These are phyloP conservation scores for Mortierella sp. DNA, from an alignment of 371 early-diverging fungal genomes.

Conservation along the genomic window DNA sequence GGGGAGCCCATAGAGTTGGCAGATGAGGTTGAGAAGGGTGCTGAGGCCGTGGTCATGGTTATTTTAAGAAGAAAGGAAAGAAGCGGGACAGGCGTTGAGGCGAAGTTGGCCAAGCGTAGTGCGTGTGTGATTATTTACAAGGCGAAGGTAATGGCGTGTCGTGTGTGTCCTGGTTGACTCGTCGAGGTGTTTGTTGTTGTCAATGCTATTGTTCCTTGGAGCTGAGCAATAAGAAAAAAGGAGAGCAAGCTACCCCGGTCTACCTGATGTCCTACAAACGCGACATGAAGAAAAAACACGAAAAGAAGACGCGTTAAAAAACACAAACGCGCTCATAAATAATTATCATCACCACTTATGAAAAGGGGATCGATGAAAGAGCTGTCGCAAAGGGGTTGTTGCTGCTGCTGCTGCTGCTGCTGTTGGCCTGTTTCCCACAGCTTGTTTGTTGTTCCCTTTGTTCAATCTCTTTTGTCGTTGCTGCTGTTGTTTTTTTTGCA, in stretches of 20 bases:
- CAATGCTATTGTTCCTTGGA: neutral
- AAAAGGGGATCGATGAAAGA: neutral
- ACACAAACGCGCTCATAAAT: neutral
- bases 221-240: neutral
- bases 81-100: neutral
- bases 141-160: neutral
- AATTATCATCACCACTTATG: neutral
- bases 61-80: neutral
- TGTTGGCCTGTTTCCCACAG: conserved; percentile 3
- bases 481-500: neutral
- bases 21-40: conserved; percentile 14
- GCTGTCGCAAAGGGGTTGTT: neutral
- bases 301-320: neutral
- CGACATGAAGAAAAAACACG: neutral
- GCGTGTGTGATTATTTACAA: neutral
- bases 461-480: neutral
- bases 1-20: conserved; percentile 13
- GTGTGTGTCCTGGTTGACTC: neutral
- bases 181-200: neutral
- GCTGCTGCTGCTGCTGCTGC: neutral
- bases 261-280: neutral
- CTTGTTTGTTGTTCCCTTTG: neutral
- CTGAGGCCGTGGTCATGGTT: conserved; percentile 33
- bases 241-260: neutral
- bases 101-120: neutral